Conservation (phyloP, 345 rosid species). For the Salix viminalis region DNA sequence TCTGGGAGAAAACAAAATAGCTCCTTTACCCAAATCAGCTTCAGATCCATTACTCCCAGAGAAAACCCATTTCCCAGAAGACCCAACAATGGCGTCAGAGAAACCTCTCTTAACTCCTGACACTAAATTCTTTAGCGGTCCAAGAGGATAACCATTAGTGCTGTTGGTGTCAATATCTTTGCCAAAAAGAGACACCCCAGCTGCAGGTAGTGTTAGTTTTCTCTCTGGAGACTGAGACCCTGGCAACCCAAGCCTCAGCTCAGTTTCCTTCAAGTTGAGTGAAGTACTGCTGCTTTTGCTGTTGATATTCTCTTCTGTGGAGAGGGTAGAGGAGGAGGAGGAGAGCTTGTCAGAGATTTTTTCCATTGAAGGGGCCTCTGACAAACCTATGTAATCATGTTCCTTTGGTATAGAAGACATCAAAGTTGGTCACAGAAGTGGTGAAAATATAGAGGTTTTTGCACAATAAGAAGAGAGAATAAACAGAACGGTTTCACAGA, state of each 20-base stretch:
- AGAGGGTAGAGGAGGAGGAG: conserved; percentile 30
- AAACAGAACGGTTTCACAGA: background rate
- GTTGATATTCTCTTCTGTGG: conserved; percentile 20
- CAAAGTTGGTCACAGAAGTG: conserved; percentile 14
- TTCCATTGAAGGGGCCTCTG: conserved; percentile 43
- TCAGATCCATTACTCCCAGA: conserved; percentile 39
- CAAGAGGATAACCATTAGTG: conserved; percentile 22
- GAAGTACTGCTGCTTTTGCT: conserved; percentile 10
- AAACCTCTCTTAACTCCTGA: conserved; percentile 69
- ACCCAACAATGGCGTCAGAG: conserved; percentile 53
- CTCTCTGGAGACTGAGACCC: conserved; percentile 57
- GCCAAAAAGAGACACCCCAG: conserved; percentile 51
- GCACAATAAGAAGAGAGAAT: background rate
- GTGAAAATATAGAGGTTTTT: background rate
- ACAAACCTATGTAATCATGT: conserved; percentile 68
- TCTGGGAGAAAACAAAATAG: conserved; percentile 41
- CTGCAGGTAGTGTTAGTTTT: conserved; percentile 25
- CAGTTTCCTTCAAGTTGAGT: conserved; percentile 57
- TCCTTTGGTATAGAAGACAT: conserved; percentile 48
- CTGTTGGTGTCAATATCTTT: conserved; percentile 38
- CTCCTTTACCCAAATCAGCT: conserved; percentile 36
- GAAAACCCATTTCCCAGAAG: conserved; percentile 45
- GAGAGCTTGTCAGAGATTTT: conserved; percentile 37
- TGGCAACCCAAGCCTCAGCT: conserved; percentile 66
- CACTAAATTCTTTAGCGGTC: conserved; percentile 37